Base-by-base conservation (phyloP, 106 monocot genomes). In the Allium fistulosum region DNA sequence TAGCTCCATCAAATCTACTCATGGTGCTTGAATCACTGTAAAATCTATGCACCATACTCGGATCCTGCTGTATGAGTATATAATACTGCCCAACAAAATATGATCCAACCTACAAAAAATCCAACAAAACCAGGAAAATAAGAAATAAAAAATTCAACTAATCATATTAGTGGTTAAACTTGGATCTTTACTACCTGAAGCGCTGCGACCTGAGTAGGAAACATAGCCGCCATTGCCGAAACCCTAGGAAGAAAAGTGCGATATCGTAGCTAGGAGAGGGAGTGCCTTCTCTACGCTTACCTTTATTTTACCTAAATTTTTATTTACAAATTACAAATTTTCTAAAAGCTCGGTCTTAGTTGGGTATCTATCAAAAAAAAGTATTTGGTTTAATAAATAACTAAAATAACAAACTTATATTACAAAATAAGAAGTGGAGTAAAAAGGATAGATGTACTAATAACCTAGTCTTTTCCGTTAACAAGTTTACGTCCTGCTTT, bases 61-160 rank as follows among this genome's bases (percentile, higher is more conserved):
- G 72, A 8, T 72, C 46, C 50, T 50, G 62, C 49, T 62, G 72
- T 0, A 72, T 58, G 26, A 72, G 26, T 10, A 22, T 11, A 53
- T 72, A 72, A 28, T 72, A 72, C 72, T 72, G 72, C 26, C 72
- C 27, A 48, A 72, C 49, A 51, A 72, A 72, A 48, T 45, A 72
- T 9, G 48, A 15, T 8, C 72, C 72, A 26, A 72, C 62, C 62
- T 62, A 45, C 62, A 15, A 59, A 59, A 59, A 59, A 59, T 9
- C 22, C 8, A 18, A 59, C 2, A 18, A 18, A 59, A 15, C 11
- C 1, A 6, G 16, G 1, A 57, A 16, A 2, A 13, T 16, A 11
- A 11, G 2, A 6, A 55, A 55, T 70, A n/a, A 7, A 58, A 17
- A n/a, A n/a, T 1, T 22, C 11, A 49, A 67, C 67, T 51, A 15